A percentile compares a stretch with the other conserved stretches of the same genome.
Evolutionary conservation across 2,329 filamentous ascomycete species (phyloP).

Genomic region (Diaporthe capsici): DNA sequence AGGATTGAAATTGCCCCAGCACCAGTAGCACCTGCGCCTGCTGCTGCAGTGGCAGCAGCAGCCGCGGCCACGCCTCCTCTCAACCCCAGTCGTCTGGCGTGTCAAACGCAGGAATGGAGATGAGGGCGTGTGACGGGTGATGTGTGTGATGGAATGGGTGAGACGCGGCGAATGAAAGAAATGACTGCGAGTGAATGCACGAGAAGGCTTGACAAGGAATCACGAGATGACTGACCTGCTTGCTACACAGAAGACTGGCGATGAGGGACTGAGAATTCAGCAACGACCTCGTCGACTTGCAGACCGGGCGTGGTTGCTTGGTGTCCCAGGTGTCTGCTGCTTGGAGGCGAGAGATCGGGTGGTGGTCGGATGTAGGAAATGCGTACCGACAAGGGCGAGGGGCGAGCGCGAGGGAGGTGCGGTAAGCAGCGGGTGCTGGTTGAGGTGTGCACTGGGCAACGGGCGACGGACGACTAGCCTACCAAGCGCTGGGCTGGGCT

Average conservation of each 20-base stretch:
- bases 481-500: constrained; percentile 8
- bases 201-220: background rate
- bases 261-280: background rate
- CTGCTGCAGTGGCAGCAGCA: constrained; percentile 13
- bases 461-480: background rate
- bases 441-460: constrained; percentile 21
- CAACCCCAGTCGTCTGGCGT: constrained; percentile 20
- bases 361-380: constrained; percentile 8
- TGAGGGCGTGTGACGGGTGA: constrained; percentile 8
- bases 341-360: background rate
- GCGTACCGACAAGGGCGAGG: constrained; percentile 11
- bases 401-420: constrained; percentile 16
- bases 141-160: background rate
- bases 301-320: constrained; percentile 11
- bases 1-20: constrained; percentile 41
- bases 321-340: background rate
- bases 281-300: constrained; percentile 13
- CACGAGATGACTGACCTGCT: constrained; percentile 28
- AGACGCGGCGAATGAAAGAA: background rate
- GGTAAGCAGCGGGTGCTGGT: constrained; percentile 21
- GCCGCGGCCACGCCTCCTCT: constrained; percentile 33
- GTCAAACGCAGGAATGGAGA: constrained; percentile 24
- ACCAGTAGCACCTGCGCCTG: constrained; percentile 23
- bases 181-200: background rate
- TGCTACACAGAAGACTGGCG: constrained; percentile 8